phyloP scores from a whole-genome alignment of 805 yeast species.

The Lachancea fermentati region DNA sequence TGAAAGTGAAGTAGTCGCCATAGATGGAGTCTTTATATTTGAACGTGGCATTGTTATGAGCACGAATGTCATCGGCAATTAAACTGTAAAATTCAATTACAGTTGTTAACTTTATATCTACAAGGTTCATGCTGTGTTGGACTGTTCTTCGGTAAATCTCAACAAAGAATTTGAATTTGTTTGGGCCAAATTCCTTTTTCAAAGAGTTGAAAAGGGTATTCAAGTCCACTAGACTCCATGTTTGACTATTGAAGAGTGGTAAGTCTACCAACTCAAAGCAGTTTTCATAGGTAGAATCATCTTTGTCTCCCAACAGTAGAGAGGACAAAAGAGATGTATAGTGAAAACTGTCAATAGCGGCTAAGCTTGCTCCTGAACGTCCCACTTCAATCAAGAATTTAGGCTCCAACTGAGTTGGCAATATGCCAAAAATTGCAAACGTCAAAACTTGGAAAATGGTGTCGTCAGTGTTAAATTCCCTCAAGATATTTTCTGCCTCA shows the following conservation, averaged over 20 bases:
- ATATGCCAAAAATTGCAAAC: conserved; percentile 20
- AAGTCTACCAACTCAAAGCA: conserved; percentile 20
- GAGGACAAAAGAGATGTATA: conserved; percentile 25
- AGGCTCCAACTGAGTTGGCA: conserved; percentile 10
- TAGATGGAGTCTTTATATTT: conserved; percentile 29
- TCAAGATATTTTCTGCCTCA: not conserved
- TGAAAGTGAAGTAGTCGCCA: conserved; percentile 24
- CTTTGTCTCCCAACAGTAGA: conserved; percentile 20
- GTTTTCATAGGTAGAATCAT: conserved; percentile 16
- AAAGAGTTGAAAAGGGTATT: conserved; percentile 14
- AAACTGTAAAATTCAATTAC: conserved; percentile 13
- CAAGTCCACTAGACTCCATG: conserved; percentile 25
- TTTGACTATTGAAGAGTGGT: conserved; percentile 20
- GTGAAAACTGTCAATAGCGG: conserved; percentile 5
- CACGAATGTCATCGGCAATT: conserved; percentile 6
- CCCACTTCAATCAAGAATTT: conserved; percentile 29
- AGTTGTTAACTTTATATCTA: conserved; percentile 12
- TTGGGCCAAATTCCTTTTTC: conserved; percentile 14
- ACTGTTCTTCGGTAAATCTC: conserved; percentile 16
- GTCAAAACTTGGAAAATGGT: conserved; percentile 21
- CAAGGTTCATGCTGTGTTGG: conserved; percentile 6
- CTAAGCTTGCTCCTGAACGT: conserved; percentile 12
- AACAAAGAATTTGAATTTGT: conserved; percentile 29
- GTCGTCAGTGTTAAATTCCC: conserved; percentile 4
- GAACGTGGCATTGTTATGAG: conserved; percentile 13